These are phyloP conservation scores for Ballota nigra DNA, from an alignment of 257 asterid genomes.

Conservation along the genomic window DNA sequence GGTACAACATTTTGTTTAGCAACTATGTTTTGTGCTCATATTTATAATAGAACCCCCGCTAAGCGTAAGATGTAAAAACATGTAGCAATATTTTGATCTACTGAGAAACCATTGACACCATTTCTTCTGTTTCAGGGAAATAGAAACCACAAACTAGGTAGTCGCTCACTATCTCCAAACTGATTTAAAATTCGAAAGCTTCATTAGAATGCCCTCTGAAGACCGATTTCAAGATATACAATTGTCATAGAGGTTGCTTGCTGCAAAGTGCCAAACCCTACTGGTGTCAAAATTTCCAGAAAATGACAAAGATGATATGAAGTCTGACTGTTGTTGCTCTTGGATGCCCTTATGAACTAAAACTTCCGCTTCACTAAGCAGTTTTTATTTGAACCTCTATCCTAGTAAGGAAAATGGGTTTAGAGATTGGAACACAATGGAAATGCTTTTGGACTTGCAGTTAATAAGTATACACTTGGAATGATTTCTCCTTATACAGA, in stretches of 20 bases:
- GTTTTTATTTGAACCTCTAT: not conserved
- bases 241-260: not conserved
- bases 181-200: constrained; percentile 1
- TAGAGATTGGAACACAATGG: not conserved
- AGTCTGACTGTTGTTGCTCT: constrained; percentile 9
- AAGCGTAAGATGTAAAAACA: not conserved
- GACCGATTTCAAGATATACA: not conserved
- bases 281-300: not conserved
- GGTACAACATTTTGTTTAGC: not conserved
- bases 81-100: not conserved
- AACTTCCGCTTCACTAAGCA: not conserved
- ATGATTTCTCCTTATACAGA: not conserved
- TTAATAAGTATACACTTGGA: not conserved
- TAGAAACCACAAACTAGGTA: not conserved
- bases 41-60: constrained; percentile 2
- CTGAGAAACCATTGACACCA: not conserved
- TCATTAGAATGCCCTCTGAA: constrained; percentile 1
- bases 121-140: constrained; percentile 19
- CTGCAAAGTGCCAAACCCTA: not conserved
- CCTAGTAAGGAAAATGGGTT: not conserved
- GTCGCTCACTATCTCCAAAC: not conserved
- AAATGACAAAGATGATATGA: not conserved
- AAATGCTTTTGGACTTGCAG: not conserved
- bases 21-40: not conserved
- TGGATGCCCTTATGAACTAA: not conserved